Evolutionary conservation across 177 flowering plant species (phyloP).

Genomic region (Vitis hybrid): DNA sequence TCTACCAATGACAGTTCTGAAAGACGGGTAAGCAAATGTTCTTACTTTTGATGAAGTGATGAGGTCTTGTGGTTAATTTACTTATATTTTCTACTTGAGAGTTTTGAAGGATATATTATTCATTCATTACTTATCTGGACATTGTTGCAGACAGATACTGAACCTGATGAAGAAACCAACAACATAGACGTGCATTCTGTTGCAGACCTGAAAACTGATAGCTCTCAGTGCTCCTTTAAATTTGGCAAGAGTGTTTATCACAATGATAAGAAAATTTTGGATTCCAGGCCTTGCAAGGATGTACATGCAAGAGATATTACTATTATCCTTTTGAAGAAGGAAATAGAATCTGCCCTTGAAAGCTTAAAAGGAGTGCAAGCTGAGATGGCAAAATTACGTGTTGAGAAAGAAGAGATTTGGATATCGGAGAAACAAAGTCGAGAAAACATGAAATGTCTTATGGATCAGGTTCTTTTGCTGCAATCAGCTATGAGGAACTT

Average conservation of each 20-base stretch:
- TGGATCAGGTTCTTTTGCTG: slow-evolving; percentile 39
- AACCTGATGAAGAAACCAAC: slow-evolving; percentile 17
- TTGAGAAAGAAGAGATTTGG: slow-evolving; percentile 59
- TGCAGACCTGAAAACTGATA: slow-evolving; percentile 19
- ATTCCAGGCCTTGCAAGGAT: slow-evolving; percentile 19
- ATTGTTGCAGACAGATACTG: slow-evolving; percentile 44
- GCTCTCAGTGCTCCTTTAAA: slow-evolving; percentile 11
- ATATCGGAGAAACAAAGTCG: slow-evolving; percentile 40
- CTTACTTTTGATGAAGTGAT: slow-evolving; percentile 14
- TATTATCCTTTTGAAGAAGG: slow-evolving; percentile 61
- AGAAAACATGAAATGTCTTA: slow-evolving; percentile 37
- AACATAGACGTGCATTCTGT: slow-evolving; percentile 9
- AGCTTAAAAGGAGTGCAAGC: slow-evolving; percentile 62
- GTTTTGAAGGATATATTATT: slow-evolving; percentile 1
- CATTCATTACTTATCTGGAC: slow-evolving; percentile 13
- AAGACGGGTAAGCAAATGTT: slow-evolving; percentile 46
- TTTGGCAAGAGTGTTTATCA: slow-evolving; percentile 10
- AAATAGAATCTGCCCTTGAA: slow-evolving; percentile 67
- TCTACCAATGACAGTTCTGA: slow-evolving; percentile 18
- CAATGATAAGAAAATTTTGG: slow-evolving; percentile 15
- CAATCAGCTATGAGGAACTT: slow-evolving; percentile 41
- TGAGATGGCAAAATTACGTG: slow-evolving; percentile 51
- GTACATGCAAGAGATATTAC: slow-evolving; percentile 38
- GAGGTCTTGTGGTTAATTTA: neutral
- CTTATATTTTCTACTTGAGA: slow-evolving; percentile 1